A percentile compares a stretch with the other conserved stretches of the same genome.
phyloP scores from a whole-genome alignment of 208 protist genomes.

The Crithidia sp. region DNA sequence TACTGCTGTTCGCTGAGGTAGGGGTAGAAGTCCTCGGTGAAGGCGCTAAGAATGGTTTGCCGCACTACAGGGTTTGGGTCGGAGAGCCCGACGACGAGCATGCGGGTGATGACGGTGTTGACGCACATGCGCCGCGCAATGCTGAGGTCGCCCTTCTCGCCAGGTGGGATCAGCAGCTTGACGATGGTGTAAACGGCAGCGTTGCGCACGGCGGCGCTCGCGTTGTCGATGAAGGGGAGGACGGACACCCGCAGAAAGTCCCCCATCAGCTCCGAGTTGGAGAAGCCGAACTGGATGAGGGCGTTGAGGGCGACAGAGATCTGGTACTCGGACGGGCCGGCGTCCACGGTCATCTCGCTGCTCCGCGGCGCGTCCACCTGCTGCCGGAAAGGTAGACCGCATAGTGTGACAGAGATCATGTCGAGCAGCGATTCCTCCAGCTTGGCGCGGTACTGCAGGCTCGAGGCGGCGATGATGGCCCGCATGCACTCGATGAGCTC shows the following conservation, averaged over 20 bases:
- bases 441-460: conserved; percentile 59
- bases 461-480: conserved; percentile 73
- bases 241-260: conserved; percentile 89
- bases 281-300: conserved; percentile 88
- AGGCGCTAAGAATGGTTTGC: conserved; percentile 70
- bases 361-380: conserved; percentile 37
- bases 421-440: conserved; percentile 85
- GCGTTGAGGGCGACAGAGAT: conserved; percentile 85
- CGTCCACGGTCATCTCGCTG: conserved; percentile 19
- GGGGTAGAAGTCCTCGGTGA: conserved; percentile 84
- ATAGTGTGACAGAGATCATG: conserved; percentile 91
- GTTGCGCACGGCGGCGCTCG: conserved; percentile 67
- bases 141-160: conserved; percentile 67
- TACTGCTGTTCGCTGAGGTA: conserved; percentile 88
- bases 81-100: conserved; percentile 82
- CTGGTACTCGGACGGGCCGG: conserved; percentile 65
- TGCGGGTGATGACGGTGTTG: conserved; percentile 81
- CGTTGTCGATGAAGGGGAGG: conserved; percentile 85
- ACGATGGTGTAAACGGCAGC: conserved; percentile 85
- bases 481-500: conserved; percentile 86
- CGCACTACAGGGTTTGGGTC: conserved; percentile 72
- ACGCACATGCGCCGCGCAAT: conserved; percentile 87
- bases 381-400: conserved; percentile 84
- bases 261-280: conserved; percentile 88
- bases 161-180: conserved; percentile 79